These are phyloP conservation scores for Alternaria metachromatica DNA, from an alignment of 2,329 filamentous ascomycete species.

Conservation along the genomic window DNA sequence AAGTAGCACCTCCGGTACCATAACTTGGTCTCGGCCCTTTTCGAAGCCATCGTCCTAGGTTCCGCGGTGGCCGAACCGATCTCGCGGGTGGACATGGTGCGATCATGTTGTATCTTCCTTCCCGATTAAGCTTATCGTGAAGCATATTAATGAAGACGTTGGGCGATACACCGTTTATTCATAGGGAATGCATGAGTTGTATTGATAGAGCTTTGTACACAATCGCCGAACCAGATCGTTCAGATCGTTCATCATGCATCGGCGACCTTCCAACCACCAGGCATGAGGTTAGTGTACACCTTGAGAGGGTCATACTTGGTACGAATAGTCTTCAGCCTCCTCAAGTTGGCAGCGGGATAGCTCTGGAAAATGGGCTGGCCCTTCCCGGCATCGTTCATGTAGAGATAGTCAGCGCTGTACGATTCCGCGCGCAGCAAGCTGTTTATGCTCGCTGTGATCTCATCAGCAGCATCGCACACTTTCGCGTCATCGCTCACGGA, in stretches of 20 bases:
- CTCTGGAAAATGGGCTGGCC: slow-evolving; percentile 33
- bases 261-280: slow-evolving; percentile 30
- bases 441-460: slow-evolving; percentile 17
- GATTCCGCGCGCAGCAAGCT: background rate
- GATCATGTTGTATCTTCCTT: background rate
- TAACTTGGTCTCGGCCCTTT: background rate
- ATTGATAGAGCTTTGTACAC: background rate
- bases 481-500: slow-evolving; percentile 11
- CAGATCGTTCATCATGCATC: background rate
- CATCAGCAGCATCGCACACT: slow-evolving; percentile 10
- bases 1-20: background rate
- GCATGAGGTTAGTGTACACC: slow-evolving; percentile 33
- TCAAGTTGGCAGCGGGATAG: slow-evolving; percentile 40
- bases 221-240: background rate
- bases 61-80: background rate
- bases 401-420: slow-evolving; percentile 15
- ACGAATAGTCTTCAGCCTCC: slow-evolving; percentile 36
- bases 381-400: slow-evolving; percentile 37
- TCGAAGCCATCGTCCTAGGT: background rate
- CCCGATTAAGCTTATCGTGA: too few species aligned
- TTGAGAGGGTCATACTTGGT: slow-evolving; percentile 39
- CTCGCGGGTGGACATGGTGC: background rate
- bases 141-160: background rate
- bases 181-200: background rate
- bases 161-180: background rate